Evolutionary conservation across 2,329 filamentous ascomycete genomes (phyloP).

Genomic region (Fusarium sp.): DNA sequence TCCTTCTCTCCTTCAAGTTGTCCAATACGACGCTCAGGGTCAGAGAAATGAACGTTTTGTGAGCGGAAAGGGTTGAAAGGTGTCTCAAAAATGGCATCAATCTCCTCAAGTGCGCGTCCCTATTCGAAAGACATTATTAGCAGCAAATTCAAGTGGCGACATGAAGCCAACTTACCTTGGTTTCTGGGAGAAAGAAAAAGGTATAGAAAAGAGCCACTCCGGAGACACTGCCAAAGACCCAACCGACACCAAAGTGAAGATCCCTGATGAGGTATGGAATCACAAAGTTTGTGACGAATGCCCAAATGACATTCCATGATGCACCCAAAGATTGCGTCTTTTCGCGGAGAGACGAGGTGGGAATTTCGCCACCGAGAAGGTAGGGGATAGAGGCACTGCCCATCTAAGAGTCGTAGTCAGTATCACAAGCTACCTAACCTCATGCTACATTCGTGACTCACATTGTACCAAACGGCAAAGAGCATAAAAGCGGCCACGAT

Average conservation of each 20-base stretch:
- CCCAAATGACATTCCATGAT: conserved; percentile 23
- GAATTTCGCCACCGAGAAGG: conserved; percentile 24
- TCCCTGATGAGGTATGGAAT: conserved; percentile 22
- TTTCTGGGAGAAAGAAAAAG: conserved; percentile 16
- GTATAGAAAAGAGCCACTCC: conserved; percentile 29
- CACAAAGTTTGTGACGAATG: conserved; percentile 22
- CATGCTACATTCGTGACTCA: background rate
- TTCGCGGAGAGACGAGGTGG: conserved; percentile 17
- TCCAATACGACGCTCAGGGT: background rate
- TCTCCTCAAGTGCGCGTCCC: background rate
- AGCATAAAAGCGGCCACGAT: background rate
- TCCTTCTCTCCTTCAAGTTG: background rate
- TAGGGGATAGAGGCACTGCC: conserved; percentile 27
- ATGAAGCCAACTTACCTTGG: background rate
- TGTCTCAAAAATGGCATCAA: background rate
- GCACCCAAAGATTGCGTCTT: conserved; percentile 21
- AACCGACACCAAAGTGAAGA: conserved; percentile 18
- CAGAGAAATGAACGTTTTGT: background rate
- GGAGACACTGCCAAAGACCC: conserved; percentile 20
- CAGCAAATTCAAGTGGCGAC: too few relatives aligned
- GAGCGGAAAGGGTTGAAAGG: conserved; percentile 3
- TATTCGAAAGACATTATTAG: background rate
- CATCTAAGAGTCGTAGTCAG: background rate
- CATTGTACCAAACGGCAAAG: background rate
- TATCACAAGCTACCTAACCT: background rate